Evolutionary conservation across 1,284 basidiomycete species (phyloP), one percentile per base, ranked within the genome.

Genomic region (Xerocomus minutiporus): DNA sequence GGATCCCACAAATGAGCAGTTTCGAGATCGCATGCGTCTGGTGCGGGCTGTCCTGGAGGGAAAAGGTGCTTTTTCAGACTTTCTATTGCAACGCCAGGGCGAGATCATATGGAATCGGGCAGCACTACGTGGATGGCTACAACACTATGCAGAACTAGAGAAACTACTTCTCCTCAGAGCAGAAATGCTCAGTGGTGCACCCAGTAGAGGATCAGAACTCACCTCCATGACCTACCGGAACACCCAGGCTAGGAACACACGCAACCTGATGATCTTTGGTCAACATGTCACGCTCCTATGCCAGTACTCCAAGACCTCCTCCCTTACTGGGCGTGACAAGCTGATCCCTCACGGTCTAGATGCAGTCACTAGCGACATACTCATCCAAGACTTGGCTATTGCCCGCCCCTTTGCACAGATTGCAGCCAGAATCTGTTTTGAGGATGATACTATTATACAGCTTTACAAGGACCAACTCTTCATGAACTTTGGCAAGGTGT

Each of bases 281-380:
- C 28, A 52, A 0, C 56, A 61, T 12, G 2, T 66, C 2, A 57
- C 53, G 0, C 15, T 72, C 0, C 39, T 72, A 0, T 46, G 60
- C 1, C 58, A 62, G 1, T 73, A 73, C 29, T 41, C 48, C 42
- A 73, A 73, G 41, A 61, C 58, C 0, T 57, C 47, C 0, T 39
- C 57, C 0, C 9, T 67, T 0, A 59, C 54, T 0, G 58, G 63
- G 0, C 12, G 44, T 0, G 66, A 73, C 36, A 67, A 63, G 23
- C 45, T 69, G 0, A 67, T 73, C n/a, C 68, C 69, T 0, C 66
- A 69, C 34, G 51, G 59, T 0, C 38, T 73, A 0, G 61, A 67
- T 52, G 65, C 54, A 0, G 23, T 72, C 3, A 58, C 51, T 0
- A 51, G 61, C 0, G 57, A 71, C 13, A 8, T 73, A 0, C 15